Conservation (phyloP, 345 rosid genomes). For the Gossypium raimondii region DNA sequence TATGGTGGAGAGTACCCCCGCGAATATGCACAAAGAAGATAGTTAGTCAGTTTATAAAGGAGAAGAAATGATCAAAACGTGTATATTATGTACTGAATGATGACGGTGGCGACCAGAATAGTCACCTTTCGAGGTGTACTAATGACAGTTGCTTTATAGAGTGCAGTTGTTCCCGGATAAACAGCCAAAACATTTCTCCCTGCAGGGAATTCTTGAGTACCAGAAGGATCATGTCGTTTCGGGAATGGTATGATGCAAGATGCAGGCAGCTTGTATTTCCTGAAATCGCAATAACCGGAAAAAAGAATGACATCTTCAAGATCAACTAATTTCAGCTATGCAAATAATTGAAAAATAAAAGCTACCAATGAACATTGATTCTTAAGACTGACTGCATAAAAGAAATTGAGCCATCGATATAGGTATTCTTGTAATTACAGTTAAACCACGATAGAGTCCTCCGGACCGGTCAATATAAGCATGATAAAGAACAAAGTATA, state of each 20-base stretch:
- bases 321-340: neutral
- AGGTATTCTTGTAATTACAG: neutral
- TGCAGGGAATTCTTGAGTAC: conserved; percentile 53
- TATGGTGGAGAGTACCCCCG: conserved; percentile 7
- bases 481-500: neutral
- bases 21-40: conserved; percentile 22
- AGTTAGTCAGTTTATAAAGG: conserved; percentile 16
- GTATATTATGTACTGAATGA: neutral
- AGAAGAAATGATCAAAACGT: neutral
- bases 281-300: conserved; percentile 24
- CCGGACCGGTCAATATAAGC: neutral
- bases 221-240: conserved; percentile 61
- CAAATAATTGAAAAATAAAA: neutral
- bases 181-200: conserved; percentile 92
- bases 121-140: conserved; percentile 68
- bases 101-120: neutral
- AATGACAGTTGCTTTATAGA: conserved; percentile 90
- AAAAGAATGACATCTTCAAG: conserved; percentile 7
- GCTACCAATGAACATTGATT: neutral
- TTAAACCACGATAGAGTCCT: neutral
- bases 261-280: conserved; percentile 82
- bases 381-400: neutral
- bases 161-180: conserved; percentile 97
- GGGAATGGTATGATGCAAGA: conserved; percentile 85
- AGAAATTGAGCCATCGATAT: neutral